phyloP scores from a whole-genome alignment of 495 filamentous ascomycete genomes.

The Tuber umbilicatum region DNA sequence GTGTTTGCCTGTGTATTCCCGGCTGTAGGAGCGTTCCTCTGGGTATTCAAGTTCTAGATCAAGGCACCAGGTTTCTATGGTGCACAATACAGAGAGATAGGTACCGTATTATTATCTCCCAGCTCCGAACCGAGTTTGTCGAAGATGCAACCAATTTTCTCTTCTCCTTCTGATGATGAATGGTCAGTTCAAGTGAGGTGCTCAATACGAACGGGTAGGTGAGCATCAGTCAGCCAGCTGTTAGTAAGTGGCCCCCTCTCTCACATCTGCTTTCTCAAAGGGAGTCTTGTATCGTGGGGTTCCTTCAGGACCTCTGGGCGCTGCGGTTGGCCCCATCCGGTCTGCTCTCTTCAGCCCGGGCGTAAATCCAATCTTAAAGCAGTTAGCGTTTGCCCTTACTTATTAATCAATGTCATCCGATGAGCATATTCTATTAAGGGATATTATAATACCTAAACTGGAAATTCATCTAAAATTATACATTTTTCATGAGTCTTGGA shows the following conservation, averaged over 20 bases:
- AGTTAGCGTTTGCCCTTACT: not conserved
- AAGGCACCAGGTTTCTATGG: not conserved
- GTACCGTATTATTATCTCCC: not conserved
- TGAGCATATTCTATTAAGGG: not conserved
- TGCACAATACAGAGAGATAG: not conserved
- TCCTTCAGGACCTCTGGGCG: not conserved
- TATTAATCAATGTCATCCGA: not conserved
- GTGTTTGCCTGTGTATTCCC: not conserved
- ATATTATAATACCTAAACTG: not conserved
- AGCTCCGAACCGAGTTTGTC: not conserved
- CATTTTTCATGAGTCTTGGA: not conserved
- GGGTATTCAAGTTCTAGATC: not conserved
- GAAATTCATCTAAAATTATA: not conserved
- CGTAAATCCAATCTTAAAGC: not conserved
- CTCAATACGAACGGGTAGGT: not conserved
- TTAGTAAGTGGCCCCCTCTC: not conserved
- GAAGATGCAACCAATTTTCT: not conserved
- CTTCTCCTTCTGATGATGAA: not conserved
- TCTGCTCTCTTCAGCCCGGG: not conserved
- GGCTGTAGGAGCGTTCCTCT: not conserved
- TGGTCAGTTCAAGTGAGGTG: not conserved
- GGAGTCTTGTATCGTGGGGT: not conserved
- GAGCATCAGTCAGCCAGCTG: not conserved
- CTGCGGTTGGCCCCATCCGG: slow-evolving; percentile 2
- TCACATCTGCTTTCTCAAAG: not conserved